Base-by-base conservation (phyloP, 140 eudicot species). In the Anethum foeniculum region DNA sequence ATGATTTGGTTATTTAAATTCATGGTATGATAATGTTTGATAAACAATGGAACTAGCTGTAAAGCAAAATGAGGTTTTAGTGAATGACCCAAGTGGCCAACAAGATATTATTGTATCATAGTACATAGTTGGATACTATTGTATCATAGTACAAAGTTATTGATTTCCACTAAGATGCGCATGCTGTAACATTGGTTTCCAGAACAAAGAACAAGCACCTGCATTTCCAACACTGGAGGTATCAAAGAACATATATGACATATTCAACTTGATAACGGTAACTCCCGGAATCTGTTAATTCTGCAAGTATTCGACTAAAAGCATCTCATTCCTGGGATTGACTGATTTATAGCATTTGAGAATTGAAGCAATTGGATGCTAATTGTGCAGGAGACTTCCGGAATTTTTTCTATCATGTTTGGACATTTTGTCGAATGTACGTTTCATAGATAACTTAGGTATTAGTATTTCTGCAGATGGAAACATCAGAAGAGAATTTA, bases 61-160 rank as follows among this genome's bases (percentile, higher is more conserved):
- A 62, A 62, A 62, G 71, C 9, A 27, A 62, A 62, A 25, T 62
- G 36, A 62, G 71, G 71, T 25, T 62, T 7, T 27, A 10, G 71
- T 62, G 71, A 62, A 27, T 62, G 71, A 27, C 71, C 71, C 71
- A 25, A 62, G 71, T 62, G 71, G 71, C 71, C 71, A 62, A 27
- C 71, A 60, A 60, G 34, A n/a, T 60, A n/a, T 60, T 25, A 11
- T n/a, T 60, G 68, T 60, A n/a, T n/a, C 68, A 60, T 60, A 62
- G 36, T 62, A 62, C 69, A 25, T 25, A 25, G 69, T 3, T 62
- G 16, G 52, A 47, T 47, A 47, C 4, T 47, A 13, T 11, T 62
- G 71, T 62, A 62, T 25, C 71, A 11, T 27, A 62, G 71, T 62
- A 62, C 71, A 62, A 27, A 25, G 19, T 0, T 25, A 25, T 62